phyloP scores from a whole-genome alignment of 1,284 basidiomycete species.

The Sanghuangporus sanghuang region DNA sequence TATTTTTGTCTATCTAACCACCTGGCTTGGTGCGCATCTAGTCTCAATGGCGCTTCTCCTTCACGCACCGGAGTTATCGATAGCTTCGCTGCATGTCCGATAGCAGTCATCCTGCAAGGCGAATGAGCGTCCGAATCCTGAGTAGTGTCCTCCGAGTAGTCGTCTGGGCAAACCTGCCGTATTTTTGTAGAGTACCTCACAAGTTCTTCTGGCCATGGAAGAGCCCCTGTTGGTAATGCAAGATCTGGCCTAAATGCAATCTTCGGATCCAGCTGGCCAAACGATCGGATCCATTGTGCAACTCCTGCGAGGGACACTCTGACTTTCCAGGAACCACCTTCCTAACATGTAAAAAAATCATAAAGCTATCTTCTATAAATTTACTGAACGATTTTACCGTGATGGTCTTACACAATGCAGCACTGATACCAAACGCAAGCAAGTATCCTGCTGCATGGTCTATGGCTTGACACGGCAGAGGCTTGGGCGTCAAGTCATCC shows the following conservation, averaged over 20 bases:
- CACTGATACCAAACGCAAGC: constrained; percentile 54
- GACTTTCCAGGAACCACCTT: constrained; percentile 60
- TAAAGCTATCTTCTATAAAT: background rate
- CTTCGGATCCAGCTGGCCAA: constrained; percentile 41
- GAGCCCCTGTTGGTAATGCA: constrained; percentile 31
- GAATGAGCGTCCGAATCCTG: constrained; percentile 8
- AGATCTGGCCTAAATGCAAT: constrained; percentile 35
- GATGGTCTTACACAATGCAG: constrained; percentile 48
- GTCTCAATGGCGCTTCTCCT: constrained; percentile 31
- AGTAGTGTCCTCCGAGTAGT: constrained; percentile 12
- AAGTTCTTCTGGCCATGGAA: constrained; percentile 36
- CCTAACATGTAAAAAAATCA: constrained; percentile 29
- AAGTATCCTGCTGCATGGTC: constrained; percentile 61
- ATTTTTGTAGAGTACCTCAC: constrained; percentile 26
- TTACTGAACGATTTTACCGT: constrained; percentile 31
- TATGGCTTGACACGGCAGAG: constrained; percentile 57
- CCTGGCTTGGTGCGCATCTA: constrained; percentile 28
- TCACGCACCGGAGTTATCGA: constrained; percentile 40
- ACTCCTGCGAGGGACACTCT: constrained; percentile 53
- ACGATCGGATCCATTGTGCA: constrained; percentile 50
- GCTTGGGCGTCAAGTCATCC: constrained; percentile 30
- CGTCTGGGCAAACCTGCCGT: constrained; percentile 19
- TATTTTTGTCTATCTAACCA: constrained; percentile 25
- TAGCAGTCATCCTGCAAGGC: constrained; percentile 33
- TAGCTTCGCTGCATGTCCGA: constrained; percentile 45